These are phyloP conservation scores for Isoetes taiwanensis DNA, from an alignment of 75 land plant genomes.

Conservation along the genomic window DNA sequence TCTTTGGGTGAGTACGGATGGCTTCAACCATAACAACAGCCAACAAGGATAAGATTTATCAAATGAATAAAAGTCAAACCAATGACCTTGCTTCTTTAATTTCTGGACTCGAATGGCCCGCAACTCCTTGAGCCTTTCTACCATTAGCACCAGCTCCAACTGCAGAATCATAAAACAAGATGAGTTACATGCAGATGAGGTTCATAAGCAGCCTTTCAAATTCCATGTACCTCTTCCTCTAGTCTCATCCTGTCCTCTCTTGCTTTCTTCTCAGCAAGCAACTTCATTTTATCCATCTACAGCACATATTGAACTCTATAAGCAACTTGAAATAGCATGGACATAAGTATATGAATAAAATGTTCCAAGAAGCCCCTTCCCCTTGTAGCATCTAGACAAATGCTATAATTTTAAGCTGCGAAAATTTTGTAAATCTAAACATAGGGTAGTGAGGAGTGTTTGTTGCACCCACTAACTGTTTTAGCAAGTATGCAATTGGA, in stretches of 20 bases:
- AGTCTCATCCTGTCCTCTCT: slow-evolving; percentile 59
- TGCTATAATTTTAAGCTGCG: too few relatives aligned
- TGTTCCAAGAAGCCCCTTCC: too few relatives aligned
- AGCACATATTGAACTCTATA: not conserved
- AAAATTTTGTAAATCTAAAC: too few relatives aligned
- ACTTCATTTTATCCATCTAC: slow-evolving; percentile 95
- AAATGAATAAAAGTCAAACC: not conserved
- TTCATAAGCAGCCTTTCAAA: too few relatives aligned
- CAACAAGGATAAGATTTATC: not conserved
- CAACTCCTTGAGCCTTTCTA: slow-evolving; percentile 88
- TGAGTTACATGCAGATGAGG: too few relatives aligned
- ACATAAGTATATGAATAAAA: too few relatives aligned
- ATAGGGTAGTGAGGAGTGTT: too few relatives aligned
- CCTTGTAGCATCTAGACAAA: too few relatives aligned
- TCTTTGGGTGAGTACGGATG: not conserved
- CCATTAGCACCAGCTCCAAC: slow-evolving; percentile 80
- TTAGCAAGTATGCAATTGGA: too few relatives aligned
- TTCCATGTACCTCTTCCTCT: slow-evolving; percentile 85
- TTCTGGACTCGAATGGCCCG: slow-evolving; percentile 79
- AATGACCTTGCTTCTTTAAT: slow-evolving; percentile 86
- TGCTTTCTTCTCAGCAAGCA: slow-evolving; percentile 73
- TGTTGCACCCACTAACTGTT: too few relatives aligned
- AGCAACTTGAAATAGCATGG: not conserved
- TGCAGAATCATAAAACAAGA: slow-evolving; percentile 34
- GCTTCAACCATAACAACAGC: not conserved